Evolutionary conservation across 1,284 basidiomycete genomes (phyloP), one percentile per base, ranked within the genome.

Genomic region (Neonothopanus nambi): DNA sequence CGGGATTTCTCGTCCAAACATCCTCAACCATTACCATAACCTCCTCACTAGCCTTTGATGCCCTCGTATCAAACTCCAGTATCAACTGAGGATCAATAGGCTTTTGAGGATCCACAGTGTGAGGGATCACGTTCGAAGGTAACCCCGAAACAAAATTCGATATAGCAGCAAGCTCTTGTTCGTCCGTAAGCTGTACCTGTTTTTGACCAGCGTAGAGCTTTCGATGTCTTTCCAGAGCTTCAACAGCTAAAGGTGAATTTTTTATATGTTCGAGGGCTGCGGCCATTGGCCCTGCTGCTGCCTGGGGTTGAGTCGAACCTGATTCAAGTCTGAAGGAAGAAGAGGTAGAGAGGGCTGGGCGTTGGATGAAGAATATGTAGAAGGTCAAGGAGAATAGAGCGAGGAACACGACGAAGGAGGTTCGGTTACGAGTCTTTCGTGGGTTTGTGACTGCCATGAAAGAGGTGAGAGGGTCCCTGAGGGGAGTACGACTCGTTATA

Each of bases 11-110:
- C 6, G 77, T 64, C 87, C 91, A 92, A 18, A 86, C 81, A 24
- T 82, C 79, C 3, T 78, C 70, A 21, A 85, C 75, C 64, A 84
- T 74, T 2, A 69, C 73, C 50, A 73, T 65, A 35, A 87, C 77
- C 61, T 89, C 85, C 42, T 82, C 77, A 8, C 73, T 71, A 1
- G 83, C 81, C 12, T 77, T 76, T 5, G 72, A 68, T 44, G 76
- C 72, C 12, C 84, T 77, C 0, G 87, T 87, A 67, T 94, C 89
- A 66, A 94, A 94, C 63, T 91, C 92, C 51, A 95, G 78, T 11
- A 95, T 79, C 50, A 91, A 78, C 57, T 87, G 78, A 2, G 91
- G 89, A 65, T 93, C 88, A 54, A 94, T 81, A 0, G 89, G 82
- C 17, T 64, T 59, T 5, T 74, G 60, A 0, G 90, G 85, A 65